A percentile compares a stretch with the other conserved stretches of the same genome.
phyloP scores from a whole-genome alignment of 1,139 yeast species.

The Debaryomyces fabryi region DNA sequence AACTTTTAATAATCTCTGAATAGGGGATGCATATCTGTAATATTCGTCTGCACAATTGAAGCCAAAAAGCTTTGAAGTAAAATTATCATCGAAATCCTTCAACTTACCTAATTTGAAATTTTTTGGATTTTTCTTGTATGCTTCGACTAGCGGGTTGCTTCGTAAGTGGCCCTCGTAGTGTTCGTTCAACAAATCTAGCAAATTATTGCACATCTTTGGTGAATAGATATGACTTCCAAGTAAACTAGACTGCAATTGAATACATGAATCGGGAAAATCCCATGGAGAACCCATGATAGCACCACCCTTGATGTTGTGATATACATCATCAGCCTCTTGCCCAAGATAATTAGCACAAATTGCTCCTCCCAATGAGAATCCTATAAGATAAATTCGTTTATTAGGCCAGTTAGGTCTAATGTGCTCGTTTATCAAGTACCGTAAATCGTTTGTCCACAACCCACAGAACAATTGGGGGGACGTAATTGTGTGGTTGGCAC shows the following conservation, averaged over 20 bases:
- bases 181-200: slow-evolving; percentile 44
- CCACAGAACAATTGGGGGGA: slow-evolving; percentile 64
- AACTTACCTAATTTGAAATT: slow-evolving; percentile 34
- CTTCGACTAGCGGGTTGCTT: slow-evolving; percentile 28
- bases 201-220: slow-evolving; percentile 54
- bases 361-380: slow-evolving; percentile 63
- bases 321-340: slow-evolving; percentile 45
- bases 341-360: slow-evolving; percentile 58
- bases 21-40: slow-evolving; percentile 56
- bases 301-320: slow-evolving; percentile 48
- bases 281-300: slow-evolving; percentile 58
- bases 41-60: slow-evolving; percentile 56
- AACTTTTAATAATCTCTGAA: slow-evolving; percentile 49
- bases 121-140: slow-evolving; percentile 35
- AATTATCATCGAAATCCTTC: slow-evolving; percentile 52
- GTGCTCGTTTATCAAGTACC: slow-evolving; percentile 54
- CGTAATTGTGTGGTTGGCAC: slow-evolving; percentile 59
- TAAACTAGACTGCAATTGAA: slow-evolving; percentile 40
- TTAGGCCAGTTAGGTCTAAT: slow-evolving; percentile 50
- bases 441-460: slow-evolving; percentile 62
- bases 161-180: slow-evolving; percentile 43
- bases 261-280: slow-evolving; percentile 55
- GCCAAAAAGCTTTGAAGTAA: slow-evolving; percentile 58
- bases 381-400: slow-evolving; percentile 52
- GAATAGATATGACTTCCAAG: slow-evolving; percentile 54